phyloP scores from a whole-genome alignment of 345 rosid species.

The Mangifera indica region DNA sequence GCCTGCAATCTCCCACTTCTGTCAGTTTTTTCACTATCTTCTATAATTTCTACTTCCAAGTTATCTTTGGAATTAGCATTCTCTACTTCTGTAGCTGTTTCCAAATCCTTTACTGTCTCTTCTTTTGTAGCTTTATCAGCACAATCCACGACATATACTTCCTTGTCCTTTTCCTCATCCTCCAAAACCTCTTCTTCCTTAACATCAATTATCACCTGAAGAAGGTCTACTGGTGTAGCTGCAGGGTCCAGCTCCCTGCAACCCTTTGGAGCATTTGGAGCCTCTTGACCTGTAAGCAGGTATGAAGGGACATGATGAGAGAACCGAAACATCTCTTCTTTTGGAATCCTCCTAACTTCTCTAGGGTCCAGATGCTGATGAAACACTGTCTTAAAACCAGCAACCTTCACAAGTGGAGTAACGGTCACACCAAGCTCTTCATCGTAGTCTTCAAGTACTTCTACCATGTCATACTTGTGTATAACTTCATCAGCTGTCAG shows the following conservation, averaged over 20 bases:
- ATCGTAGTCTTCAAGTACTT: constrained; percentile 60
- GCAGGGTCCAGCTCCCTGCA: constrained; percentile 73
- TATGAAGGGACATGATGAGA: constrained; percentile 69
- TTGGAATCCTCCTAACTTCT: constrained; percentile 44
- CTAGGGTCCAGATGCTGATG: constrained; percentile 45
- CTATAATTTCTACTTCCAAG: constrained; percentile 13
- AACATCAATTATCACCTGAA: constrained; percentile 36
- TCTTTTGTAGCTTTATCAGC: constrained; percentile 4
- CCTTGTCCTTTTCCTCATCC: constrained; percentile 13
- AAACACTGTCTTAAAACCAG: constrained; percentile 65
- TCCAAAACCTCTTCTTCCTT: constrained; percentile 38
- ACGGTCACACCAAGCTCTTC: constrained; percentile 59
- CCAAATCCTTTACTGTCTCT: constrained; percentile 14
- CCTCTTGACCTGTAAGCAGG: constrained; percentile 64
- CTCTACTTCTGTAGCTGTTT: constrained; percentile 11
- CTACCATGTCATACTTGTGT: constrained; percentile 62
- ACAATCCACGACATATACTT: constrained; percentile 17
- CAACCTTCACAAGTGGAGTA: constrained; percentile 58
- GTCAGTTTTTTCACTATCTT: constrained; percentile 9
- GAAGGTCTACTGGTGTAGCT: constrained; percentile 58
- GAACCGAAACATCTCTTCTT: constrained; percentile 59
- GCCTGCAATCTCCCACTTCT: constrained; percentile 11
- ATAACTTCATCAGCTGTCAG: constrained; percentile 39
- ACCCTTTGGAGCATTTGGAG: constrained; percentile 55
- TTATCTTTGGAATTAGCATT: constrained; percentile 14